These are phyloP conservation scores for Fusarium agapanthi DNA, from an alignment of 2,329 filamentous ascomycete species.

Conservation along the genomic window DNA sequence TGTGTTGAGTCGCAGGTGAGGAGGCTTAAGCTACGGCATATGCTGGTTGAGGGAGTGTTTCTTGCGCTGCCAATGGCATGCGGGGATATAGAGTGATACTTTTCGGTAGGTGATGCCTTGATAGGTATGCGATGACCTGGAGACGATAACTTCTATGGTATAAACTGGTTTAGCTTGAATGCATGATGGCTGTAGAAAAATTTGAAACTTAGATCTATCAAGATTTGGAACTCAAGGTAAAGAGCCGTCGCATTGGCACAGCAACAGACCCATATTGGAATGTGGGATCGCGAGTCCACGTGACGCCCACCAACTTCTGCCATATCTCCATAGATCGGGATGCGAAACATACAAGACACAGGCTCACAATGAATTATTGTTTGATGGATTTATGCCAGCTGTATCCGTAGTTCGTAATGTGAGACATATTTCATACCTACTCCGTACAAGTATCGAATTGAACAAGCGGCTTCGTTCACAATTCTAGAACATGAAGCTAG, in stretches of 20 bases:
- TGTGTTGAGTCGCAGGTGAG: not conserved
- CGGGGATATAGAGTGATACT: not conserved
- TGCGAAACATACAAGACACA: not conserved
- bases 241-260: slow-evolving; percentile 14
- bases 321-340: not conserved
- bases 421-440: not conserved
- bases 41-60: not conserved
- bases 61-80: slow-evolving; percentile 5
- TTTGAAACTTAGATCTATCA: slow-evolving; percentile 8
- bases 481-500: slow-evolving; percentile 18
- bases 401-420: not conserved
- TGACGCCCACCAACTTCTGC: not conserved
- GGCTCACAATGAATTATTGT: not conserved
- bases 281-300: slow-evolving; percentile 12
- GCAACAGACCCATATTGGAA: slow-evolving; percentile 19
- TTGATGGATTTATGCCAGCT: not conserved
- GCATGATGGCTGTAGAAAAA: not conserved
- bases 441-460: not conserved
- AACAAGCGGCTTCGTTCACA: not conserved
- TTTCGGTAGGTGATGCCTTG: slow-evolving; percentile 8
- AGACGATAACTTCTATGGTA: not conserved
- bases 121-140: slow-evolving; percentile 8
- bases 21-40: not conserved
- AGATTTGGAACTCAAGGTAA: not conserved
- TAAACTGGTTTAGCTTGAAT: slow-evolving; percentile 10